Percentiles rank a stretch among this genome's conserved stretches.
These are phyloP conservation scores for Kandelia obovata DNA, from an alignment of 345 rosid species.

Conservation along the genomic window DNA sequence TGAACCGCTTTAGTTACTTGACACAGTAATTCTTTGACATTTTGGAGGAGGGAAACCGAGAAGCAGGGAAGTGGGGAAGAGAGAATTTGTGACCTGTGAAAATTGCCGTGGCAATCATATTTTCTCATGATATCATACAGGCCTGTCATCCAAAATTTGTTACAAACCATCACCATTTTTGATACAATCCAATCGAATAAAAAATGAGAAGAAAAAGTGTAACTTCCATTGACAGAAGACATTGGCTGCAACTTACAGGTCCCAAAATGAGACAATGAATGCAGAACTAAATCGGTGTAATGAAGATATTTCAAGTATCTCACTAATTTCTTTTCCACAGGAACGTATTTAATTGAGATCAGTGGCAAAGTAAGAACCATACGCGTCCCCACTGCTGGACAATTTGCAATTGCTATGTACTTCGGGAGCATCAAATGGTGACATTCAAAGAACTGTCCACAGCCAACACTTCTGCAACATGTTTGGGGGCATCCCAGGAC, in stretches of 20 bases:
- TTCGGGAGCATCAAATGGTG: neutral
- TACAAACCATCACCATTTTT: neutral
- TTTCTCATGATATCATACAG: no score
- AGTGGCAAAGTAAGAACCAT: neutral
- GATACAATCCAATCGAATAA: neutral
- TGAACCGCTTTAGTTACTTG: no score
- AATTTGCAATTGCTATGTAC: neutral
- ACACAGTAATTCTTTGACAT: no score
- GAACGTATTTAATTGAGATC: slow-evolving; percentile 5
- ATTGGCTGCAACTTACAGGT: neutral
- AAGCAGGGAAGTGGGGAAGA: no score
- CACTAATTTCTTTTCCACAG: slow-evolving; percentile 6
- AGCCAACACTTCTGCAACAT: neutral
- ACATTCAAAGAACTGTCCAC: neutral
- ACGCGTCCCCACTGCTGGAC: neutral
- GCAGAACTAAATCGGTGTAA: no score
- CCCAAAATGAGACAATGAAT: slow-evolving; percentile 5
- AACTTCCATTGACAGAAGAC: no score
- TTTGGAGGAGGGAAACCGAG: no score
- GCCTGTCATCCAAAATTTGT: no score
- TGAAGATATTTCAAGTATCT: neutral
- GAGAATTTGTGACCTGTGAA: no score
- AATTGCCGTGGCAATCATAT: no score
- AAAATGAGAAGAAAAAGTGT: neutral
- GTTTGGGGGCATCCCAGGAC: neutral